Evolutionary conservation across 2,329 filamentous ascomycete species (phyloP).

Genomic region (Venturia nashicola): DNA sequence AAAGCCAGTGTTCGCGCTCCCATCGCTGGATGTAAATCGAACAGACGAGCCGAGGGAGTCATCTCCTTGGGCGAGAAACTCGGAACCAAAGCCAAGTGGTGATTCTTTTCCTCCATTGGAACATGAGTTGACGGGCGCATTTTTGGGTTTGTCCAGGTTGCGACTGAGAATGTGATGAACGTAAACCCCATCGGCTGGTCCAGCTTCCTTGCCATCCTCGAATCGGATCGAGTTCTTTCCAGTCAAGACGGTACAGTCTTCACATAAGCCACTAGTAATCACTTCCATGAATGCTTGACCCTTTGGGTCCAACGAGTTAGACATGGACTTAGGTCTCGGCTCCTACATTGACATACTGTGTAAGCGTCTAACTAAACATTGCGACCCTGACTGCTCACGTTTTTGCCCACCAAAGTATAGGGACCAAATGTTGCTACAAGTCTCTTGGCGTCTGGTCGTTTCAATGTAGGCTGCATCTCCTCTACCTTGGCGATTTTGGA

Average conservation of each 20-base stretch:
- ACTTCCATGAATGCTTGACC: slow-evolving; percentile 2
- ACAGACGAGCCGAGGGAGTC: not conserved
- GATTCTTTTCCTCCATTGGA: not conserved
- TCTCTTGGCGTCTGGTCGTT: not conserved
- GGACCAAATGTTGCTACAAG: not conserved
- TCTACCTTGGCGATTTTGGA: not conserved
- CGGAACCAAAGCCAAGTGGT: not conserved
- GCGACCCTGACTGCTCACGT: not conserved
- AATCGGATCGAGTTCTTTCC: not conserved
- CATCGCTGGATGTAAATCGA: not conserved
- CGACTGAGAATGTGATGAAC: slow-evolving; percentile 2
- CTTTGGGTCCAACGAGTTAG: not conserved
- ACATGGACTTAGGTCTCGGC: not conserved
- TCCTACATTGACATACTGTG: not conserved
- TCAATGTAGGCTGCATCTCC: not conserved
- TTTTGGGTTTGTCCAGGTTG: not conserved
- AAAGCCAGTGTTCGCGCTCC: not conserved
- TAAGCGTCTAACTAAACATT: not conserved
- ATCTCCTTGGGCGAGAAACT: not conserved
- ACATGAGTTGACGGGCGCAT: not conserved
- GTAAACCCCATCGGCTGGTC: not conserved
- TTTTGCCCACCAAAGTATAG: not conserved
- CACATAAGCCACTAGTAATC: not conserved
- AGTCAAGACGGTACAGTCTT: not conserved
- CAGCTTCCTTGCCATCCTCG: not conserved